Percentiles rank a stretch among this genome's conserved stretches.
Evolutionary conservation across 805 yeast species (phyloP).

Genomic region (Metschnikowia bowlesiae): DNA sequence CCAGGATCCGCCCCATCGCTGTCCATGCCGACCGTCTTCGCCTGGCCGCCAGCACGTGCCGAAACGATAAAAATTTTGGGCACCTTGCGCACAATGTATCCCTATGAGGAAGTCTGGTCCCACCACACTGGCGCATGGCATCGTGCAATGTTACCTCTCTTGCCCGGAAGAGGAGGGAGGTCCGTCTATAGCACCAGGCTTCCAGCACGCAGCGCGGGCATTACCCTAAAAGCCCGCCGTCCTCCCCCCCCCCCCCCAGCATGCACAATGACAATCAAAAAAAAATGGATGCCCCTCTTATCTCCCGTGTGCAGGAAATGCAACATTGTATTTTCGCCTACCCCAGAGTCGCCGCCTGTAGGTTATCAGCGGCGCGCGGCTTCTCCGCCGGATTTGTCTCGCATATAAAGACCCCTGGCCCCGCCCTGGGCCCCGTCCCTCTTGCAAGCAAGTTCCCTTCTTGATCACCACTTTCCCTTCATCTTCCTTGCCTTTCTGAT

Average conservation of each 20-base stretch:
- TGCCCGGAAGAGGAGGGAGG: too few species aligned
- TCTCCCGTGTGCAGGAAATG: conserved; percentile 3
- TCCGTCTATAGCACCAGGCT: too few species aligned
- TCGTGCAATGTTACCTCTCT: too few species aligned
- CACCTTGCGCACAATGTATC: too few species aligned
- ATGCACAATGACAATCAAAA: background rate
- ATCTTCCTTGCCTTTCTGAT: background rate
- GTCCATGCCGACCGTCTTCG: too few species aligned
- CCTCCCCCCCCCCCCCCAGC: background rate
- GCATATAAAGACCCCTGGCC: background rate
- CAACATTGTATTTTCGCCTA: conserved; percentile 5
- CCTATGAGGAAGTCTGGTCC: too few species aligned
- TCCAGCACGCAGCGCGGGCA: too few species aligned
- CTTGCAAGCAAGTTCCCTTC: background rate
- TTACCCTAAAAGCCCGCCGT: too few species aligned
- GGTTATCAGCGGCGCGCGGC: conserved; percentile 2
- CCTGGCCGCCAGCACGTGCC: too few species aligned
- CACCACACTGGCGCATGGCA: too few species aligned
- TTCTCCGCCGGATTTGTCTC: background rate
- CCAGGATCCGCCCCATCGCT: too few species aligned
- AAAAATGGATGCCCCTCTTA: background rate
- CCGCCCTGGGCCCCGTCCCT: background rate
- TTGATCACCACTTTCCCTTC: background rate
- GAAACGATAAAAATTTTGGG: too few species aligned
- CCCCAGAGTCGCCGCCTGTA: conserved; percentile 1